Evolutionary conservation across 2,329 filamentous ascomycete species (phyloP).

Genomic region (Microcera coccophila): DNA sequence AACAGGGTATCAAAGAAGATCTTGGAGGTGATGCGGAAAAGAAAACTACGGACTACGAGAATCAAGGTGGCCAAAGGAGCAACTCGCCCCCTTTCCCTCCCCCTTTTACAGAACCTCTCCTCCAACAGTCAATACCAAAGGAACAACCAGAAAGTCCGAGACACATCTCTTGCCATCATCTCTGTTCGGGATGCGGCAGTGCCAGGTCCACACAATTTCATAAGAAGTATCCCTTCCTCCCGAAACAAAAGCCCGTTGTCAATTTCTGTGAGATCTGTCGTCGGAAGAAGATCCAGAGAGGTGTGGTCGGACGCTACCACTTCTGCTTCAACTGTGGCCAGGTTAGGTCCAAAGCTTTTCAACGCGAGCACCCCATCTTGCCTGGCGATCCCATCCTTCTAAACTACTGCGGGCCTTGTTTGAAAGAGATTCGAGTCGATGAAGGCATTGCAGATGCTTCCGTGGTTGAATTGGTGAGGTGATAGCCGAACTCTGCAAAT

Average conservation of each 20-base stretch:
- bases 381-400: slow-evolving; percentile 26
- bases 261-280: slow-evolving; percentile 37
- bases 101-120: no score
- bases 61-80: background rate
- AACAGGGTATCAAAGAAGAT: no score
- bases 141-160: slow-evolving; percentile 15
- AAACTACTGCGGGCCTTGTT: slow-evolving; percentile 34
- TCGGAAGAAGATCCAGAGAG: slow-evolving; percentile 20
- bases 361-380: slow-evolving; percentile 22
- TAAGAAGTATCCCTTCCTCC: slow-evolving; percentile 28
- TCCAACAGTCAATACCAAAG: background rate
- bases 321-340: slow-evolving; percentile 43
- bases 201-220: slow-evolving; percentile 36
- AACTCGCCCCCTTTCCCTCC: background rate
- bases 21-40: no score
- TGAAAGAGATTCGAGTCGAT: slow-evolving; percentile 18
- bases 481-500: background rate
- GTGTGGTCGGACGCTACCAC: slow-evolving; percentile 28
- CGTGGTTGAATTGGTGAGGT: slow-evolving; percentile 25
- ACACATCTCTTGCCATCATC: slow-evolving; percentile 24
- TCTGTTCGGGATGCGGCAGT: slow-evolving; percentile 36
- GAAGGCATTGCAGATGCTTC: slow-evolving; percentile 27
- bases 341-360: slow-evolving; percentile 38
- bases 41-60: no score
- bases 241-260: slow-evolving; percentile 20